A percentile compares a stretch with the other conserved stretches of the same genome.
Evolutionary conservation across 441 rosid genomes (phyloP).

Genomic region (Biscutella laevigata): DNA sequence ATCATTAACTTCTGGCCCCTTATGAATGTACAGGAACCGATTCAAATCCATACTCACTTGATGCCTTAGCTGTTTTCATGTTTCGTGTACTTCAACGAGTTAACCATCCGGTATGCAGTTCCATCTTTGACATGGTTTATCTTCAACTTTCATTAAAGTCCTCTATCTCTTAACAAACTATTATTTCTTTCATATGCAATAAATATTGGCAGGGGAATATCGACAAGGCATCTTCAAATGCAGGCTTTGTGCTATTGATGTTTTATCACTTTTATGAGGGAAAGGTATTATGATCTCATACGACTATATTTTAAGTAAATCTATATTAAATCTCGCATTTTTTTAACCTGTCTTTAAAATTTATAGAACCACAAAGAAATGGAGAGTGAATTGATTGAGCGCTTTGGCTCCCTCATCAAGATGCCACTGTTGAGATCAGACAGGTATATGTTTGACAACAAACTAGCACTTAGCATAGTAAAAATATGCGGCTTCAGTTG

Average conservation of each 20-base stretch:
- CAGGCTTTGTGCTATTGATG: constrained; percentile 92
- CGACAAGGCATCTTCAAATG: constrained; percentile 77
- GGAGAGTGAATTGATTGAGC: constrained; percentile 77
- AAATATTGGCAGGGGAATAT: constrained; percentile 67
- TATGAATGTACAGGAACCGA: constrained; percentile 52
- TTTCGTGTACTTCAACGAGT: constrained; percentile 84
- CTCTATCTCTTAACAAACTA: constrained; percentile 3
- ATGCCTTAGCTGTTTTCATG: constrained; percentile 82
- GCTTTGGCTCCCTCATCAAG: constrained; percentile 83
- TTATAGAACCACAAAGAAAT: constrained; percentile 73
- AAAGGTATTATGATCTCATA: constrained; percentile 49
- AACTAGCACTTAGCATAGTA: background rate
- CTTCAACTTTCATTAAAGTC: background rate
- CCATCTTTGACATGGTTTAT: constrained; percentile 6
- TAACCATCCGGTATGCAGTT: constrained; percentile 68
- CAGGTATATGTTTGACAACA: constrained; percentile 37
- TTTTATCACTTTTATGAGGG: constrained; percentile 93
- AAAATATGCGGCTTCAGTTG: background rate
- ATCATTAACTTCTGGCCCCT: background rate
- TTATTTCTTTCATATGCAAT: constrained; percentile 17
- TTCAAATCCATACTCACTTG: constrained; percentile 84
- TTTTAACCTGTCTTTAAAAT: constrained; percentile 3
- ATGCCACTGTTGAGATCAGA: constrained; percentile 81
- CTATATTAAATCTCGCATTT: background rate
- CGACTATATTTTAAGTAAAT: background rate